Evolutionary conservation across 2,329 filamentous ascomycete species (phyloP), one percentile per base, ranked within the genome.

Genomic region (Diaporthe australafricana): DNA sequence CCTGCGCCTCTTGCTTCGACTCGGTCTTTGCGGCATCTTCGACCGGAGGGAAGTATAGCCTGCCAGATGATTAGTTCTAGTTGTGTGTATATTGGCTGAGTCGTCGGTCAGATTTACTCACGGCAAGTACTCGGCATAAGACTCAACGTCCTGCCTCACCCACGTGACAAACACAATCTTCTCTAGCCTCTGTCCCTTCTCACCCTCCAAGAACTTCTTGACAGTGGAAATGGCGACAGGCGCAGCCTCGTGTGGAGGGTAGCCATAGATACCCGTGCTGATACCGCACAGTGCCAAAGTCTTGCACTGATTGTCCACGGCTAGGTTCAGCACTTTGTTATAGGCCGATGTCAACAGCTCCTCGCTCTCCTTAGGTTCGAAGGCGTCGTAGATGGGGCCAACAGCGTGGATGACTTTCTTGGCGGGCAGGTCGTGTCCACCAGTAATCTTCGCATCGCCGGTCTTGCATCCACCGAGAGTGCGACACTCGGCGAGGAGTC

Each of bases 191-290:
- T 78, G 71, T 1, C 84, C 85, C 16, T 84, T 77, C 5, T 84
- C 76, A 5, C 82, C 79, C 22, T 87, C 84, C n/a, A 92, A 77
- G 73, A 90, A 92, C 45, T 82, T 79, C 69, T 87, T 85, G 12
- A 91, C 87, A 1, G 88, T 81, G 40, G 87, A 84, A 67, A 93
- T 87, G 1, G 94, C 96, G 12, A 92, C 87, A n/a, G 85, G 80
- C 0, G 94, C 94, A 1, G 96, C 96, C 50, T 91, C 87, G 0
- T 79, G 75, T 76, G 90, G 93, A 0, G 96, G 96, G 79, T 97
- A 98, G 0, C 94, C 94, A 79, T 98, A 98, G 1, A 98, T 81
- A 0, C 96, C 96, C 0, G 96, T 98, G 78, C 95, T 97, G 72
- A 98, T 87, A 25, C 90, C 92, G 50, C 92, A 90, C 77, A 99